Percentiles rank a stretch among this genome's conserved stretches.
Evolutionary conservation across 805 yeast species (phyloP).

Genomic region (Suhomyces xylopsoci): DNA sequence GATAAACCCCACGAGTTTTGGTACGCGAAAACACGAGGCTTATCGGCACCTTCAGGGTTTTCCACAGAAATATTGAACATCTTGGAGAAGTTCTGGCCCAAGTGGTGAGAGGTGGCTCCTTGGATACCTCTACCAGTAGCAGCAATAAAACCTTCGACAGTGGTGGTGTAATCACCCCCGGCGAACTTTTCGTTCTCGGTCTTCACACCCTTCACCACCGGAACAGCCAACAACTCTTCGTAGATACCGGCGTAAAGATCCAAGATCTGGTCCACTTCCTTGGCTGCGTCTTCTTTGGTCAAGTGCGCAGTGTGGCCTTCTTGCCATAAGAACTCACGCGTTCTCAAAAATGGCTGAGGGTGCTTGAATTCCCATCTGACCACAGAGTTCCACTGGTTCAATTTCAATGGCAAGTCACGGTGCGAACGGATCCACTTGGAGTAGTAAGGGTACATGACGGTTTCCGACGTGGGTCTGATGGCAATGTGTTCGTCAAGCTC

Average conservation of each 20-base stretch:
- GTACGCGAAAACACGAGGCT: slow-evolving; percentile 83
- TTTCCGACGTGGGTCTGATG: slow-evolving; percentile 98
- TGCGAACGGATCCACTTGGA: slow-evolving; percentile 99
- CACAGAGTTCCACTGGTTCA: slow-evolving; percentile 99
- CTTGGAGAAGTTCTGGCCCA: slow-evolving; percentile 97
- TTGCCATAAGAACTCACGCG: slow-evolving; percentile 99
- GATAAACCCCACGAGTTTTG: slow-evolving; percentile 99
- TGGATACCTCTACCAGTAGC: slow-evolving; percentile 99
- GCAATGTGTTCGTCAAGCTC: slow-evolving; percentile 98
- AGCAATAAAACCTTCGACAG: slow-evolving; percentile 95
- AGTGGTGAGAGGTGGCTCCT: slow-evolving; percentile 97
- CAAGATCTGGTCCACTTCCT: slow-evolving; percentile 82
- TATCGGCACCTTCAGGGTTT: slow-evolving; percentile 87
- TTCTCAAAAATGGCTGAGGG: slow-evolving; percentile 98
- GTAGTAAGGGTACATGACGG: slow-evolving; percentile 99
- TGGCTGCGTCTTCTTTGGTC: slow-evolving; percentile 73
- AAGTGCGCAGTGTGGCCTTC: slow-evolving; percentile 99
- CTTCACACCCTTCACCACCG: slow-evolving; percentile 91
- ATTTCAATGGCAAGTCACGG: slow-evolving; percentile 92
- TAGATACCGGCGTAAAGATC: slow-evolving; percentile 83
- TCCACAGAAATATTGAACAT: slow-evolving; percentile 96
- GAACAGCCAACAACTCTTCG: slow-evolving; percentile 92
- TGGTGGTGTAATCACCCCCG: slow-evolving; percentile 94
- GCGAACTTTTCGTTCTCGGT: slow-evolving; percentile 98
- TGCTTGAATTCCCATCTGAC: slow-evolving; percentile 99